A percentile compares a stretch with the other conserved stretches of the same genome.
phyloP scores from a whole-genome alignment of 1,139 yeast genomes.

The Hansenula lynferdii region DNA sequence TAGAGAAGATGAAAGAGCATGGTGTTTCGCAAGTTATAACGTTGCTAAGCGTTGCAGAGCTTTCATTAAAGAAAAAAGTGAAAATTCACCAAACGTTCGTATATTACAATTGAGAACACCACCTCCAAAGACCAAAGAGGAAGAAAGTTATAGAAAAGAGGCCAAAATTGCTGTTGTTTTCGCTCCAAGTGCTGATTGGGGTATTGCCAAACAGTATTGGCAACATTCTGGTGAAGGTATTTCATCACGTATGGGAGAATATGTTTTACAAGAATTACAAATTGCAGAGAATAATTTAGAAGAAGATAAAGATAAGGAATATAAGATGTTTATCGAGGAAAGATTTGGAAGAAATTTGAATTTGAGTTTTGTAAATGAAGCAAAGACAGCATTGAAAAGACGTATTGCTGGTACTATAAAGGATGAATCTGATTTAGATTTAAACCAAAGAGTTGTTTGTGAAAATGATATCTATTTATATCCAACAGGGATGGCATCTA shows the following conservation, averaged over 20 bases:
- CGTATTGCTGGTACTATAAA: conserved; percentile 71
- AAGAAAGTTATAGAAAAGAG: conserved; percentile 53
- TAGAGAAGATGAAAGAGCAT: conserved; percentile 64
- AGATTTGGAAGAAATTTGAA: conserved; percentile 88
- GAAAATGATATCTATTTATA: conserved; percentile 67
- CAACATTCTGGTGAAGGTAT: conserved; percentile 96
- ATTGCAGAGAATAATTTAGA: conserved; percentile 25
- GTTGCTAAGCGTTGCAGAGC: conserved; percentile 85
- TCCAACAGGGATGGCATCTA: conserved; percentile 92
- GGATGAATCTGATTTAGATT: conserved; percentile 30
- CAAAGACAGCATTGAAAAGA: conserved; percentile 67
- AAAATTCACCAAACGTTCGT: conserved; percentile 43
- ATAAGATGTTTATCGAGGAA: conserved; percentile 73
- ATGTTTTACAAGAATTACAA: conserved; percentile 61
- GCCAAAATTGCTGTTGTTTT: conserved; percentile 75
- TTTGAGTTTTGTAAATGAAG: conserved; percentile 66
- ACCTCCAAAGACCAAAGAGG: conserved; percentile 55
- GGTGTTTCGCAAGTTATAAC: conserved; percentile 72
- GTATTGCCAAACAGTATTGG: conserved; percentile 84
- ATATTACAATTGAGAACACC: conserved; percentile 78
- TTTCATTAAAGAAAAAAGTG: conserved; percentile 40
- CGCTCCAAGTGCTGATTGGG: conserved; percentile 50
- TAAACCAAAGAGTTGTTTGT: conserved; percentile 9
- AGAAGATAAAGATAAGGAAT: conserved; percentile 40
- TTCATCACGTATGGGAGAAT: conserved; percentile 86